These are phyloP conservation scores for Flaveria sonorensis DNA, from an alignment of 129 eudicot species.

Conservation along the genomic window DNA sequence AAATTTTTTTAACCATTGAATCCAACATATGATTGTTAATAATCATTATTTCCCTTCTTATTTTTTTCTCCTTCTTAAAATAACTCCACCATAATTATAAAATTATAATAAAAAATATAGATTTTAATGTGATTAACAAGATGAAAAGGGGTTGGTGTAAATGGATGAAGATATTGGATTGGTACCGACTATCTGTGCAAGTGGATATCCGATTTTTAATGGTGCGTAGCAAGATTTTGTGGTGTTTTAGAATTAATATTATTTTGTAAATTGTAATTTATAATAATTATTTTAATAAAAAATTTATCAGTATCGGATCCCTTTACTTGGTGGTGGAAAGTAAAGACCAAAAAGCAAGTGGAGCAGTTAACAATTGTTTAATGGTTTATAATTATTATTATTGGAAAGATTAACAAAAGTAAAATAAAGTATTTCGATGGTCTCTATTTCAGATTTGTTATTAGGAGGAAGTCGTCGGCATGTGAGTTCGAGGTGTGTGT, in stretches of 20 bases:
- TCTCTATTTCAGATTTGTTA: neutral
- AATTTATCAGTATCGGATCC: slow-evolving; percentile 18
- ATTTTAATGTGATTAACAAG: neutral
- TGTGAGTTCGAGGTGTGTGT: too few species aligned
- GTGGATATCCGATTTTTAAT: slow-evolving; percentile 7
- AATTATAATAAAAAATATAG: too few species aligned
- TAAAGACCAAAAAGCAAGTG: slow-evolving; percentile 23
- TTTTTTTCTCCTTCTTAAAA: too few species aligned
- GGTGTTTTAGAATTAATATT: slow-evolving; percentile 8
- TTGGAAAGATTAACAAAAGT: slow-evolving; percentile 9
- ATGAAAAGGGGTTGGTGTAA: neutral
- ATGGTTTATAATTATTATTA: slow-evolving; percentile 7
- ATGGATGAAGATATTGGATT: neutral
- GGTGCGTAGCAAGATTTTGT: slow-evolving; percentile 16
- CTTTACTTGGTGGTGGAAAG: slow-evolving; percentile 29
- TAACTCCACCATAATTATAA: too few species aligned
- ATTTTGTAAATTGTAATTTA: neutral
- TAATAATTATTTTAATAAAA: too few species aligned
- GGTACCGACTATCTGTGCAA: neutral
- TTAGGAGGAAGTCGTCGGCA: too few species aligned
- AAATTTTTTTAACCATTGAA: too few species aligned
- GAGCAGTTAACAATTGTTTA: neutral
- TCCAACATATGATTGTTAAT: too few species aligned
- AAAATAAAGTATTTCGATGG: neutral
- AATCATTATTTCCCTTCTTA: too few species aligned